These are phyloP conservation scores for Huntiella abstrusa DNA, from an alignment of 2,329 filamentous ascomycete species.

Conservation along the genomic window DNA sequence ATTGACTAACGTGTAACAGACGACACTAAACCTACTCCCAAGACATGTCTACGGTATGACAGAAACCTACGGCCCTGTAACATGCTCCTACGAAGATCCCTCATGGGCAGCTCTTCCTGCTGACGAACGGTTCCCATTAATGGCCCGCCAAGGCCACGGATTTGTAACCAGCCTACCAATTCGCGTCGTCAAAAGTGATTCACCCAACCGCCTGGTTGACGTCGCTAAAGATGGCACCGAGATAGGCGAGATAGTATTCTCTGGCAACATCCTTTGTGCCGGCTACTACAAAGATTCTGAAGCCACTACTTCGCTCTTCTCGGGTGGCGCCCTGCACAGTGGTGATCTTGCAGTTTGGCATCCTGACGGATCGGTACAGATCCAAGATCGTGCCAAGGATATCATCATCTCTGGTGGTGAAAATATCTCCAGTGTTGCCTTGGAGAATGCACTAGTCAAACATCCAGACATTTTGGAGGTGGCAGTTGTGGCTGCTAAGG, in stretches of 20 bases:
- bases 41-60: conserved; percentile 84
- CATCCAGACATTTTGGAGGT: conserved; percentile 84
- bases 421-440: conserved; percentile 85
- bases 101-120: conserved; percentile 57
- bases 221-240: conserved; percentile 30
- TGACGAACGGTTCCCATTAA: conserved; percentile 66
- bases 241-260: conserved; percentile 51
- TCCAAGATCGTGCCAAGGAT: conserved; percentile 85
- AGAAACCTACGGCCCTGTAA: conserved; percentile 89
- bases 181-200: conserved; percentile 64
- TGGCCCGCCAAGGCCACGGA: conserved; percentile 89
- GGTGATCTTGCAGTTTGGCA: conserved; percentile 91
- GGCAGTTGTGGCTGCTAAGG: conserved; percentile 71
- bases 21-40: conserved; percentile 59
- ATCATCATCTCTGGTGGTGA: conserved; percentile 96
- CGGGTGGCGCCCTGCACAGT: conserved; percentile 69
- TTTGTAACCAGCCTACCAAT: conserved; percentile 68
- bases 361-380: conserved; percentile 75
- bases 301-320: conserved; percentile 73
- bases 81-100: conserved; percentile 77
- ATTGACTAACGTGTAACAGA: conserved; percentile 6
- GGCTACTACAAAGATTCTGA: conserved; percentile 83
- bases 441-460: conserved; percentile 75
- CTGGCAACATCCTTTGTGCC: conserved; percentile 78
- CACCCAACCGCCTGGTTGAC: conserved; percentile 38